Evolutionary conservation across 202 grass and related monocot genomes (phyloP), one percentile per base, ranked within the genome.

Genomic region (Zoysia matrella): DNA sequence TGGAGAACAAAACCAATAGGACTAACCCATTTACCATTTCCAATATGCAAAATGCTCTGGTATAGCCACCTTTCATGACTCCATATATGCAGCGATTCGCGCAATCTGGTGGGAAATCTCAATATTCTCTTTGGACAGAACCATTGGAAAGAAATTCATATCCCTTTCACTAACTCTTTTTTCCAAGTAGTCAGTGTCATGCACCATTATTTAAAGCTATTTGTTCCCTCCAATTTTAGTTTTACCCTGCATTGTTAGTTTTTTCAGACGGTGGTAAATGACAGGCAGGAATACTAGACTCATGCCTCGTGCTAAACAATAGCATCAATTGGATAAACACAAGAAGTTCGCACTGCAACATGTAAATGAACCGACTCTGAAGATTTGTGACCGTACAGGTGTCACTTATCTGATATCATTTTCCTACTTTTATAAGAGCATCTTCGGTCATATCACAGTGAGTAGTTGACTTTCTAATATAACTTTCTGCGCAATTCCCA

Each of bases 361-460:
- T 57, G 8, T 45, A 11, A 54, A 30, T 55, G 6, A n/a, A 14
- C 7, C 51, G n/a, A 58, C 57, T 72, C 4, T 50, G 15, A 22
- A 22, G 22, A 22, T 22, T 22, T 22, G 22, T 22, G 22, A 22
- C 22, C 22, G 22, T 22, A 22, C 52, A 60, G n/a, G 22, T 22
- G 22, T 70, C 52, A 40, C 52, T 48, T 70, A 45, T 74, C 83
- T 62, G 11, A 73, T 60, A 55, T 7, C 9, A 46, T 66, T 62
- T 49, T 9, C 48, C 52, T 54, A 79, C 47, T 86, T 89, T 86
- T 67, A 13, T 39, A 86, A 64, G 63, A 73, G 83, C 83, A 86
- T 90, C 88, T 79, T 82, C 79, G 67, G 53, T 42, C 74, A 70
- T 84, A 78, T 44, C 15, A 54, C 6, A 56, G 78, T 47, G 62